These are phyloP conservation scores for Cylindrodendrum hubeiense DNA, from an alignment of 2,329 filamentous ascomycete genomes.

Conservation along the genomic window DNA sequence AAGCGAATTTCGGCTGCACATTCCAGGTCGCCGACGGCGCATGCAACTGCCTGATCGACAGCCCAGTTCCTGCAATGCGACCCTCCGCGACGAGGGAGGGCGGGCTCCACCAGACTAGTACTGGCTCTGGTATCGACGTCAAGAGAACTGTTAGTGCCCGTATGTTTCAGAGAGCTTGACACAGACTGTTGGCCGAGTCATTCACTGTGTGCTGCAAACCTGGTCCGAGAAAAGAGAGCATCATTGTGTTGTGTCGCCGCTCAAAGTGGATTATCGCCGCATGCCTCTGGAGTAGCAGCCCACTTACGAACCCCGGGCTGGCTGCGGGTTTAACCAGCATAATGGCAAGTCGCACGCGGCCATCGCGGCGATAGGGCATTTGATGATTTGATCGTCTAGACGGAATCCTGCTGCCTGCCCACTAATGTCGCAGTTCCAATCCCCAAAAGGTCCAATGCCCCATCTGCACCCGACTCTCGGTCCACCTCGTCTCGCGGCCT, in stretches of 20 bases:
- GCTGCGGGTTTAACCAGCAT: not conserved
- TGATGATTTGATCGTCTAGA: not conserved
- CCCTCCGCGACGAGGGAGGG: not conserved
- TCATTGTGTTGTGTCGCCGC: not conserved
- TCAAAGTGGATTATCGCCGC: no score
- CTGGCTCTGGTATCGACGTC: not conserved
- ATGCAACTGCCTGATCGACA: slow-evolving; percentile 7
- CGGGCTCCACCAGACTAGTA: not conserved
- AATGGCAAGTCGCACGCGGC: not conserved
- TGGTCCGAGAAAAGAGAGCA: not conserved
- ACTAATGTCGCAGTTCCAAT: not conserved
- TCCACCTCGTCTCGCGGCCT: not conserved
- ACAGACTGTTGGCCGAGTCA: not conserved
- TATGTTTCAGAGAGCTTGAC: not conserved
- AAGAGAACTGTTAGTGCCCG: not conserved
- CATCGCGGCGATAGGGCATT: not conserved
- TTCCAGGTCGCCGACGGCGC: slow-evolving; percentile 5
- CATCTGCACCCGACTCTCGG: not conserved
- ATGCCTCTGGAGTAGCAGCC: not conserved
- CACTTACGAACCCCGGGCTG: no score
- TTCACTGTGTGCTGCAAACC: not conserved
- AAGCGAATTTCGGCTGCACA: slow-evolving; percentile 20
- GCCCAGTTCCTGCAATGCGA: not conserved
- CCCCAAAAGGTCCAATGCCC: not conserved
- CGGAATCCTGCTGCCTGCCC: slow-evolving; percentile 5